These are phyloP conservation scores for Leishmania lainsoni DNA, from an alignment of 208 protist species.

Conservation along the genomic window DNA sequence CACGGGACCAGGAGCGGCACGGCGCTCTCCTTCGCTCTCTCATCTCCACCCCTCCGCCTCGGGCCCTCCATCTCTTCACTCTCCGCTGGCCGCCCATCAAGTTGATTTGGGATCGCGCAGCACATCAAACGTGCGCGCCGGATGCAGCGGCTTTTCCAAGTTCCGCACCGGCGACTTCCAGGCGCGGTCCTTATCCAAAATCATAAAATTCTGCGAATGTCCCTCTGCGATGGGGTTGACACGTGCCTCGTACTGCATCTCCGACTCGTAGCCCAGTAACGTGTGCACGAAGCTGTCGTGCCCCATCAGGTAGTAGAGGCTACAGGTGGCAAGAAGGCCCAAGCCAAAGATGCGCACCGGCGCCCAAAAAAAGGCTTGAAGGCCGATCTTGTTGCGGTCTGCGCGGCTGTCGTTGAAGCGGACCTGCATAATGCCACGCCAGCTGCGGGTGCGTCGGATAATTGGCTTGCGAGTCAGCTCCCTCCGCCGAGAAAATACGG, in stretches of 20 bases:
- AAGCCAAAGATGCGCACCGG: constrained; percentile 79
- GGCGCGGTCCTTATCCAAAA: constrained; percentile 60
- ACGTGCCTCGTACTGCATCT: constrained; percentile 88
- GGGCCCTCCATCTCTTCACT: not conserved
- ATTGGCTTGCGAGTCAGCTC: constrained; percentile 49
- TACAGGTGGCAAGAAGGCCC: constrained; percentile 40
- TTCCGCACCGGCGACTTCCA: constrained; percentile 81
- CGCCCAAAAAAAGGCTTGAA: constrained; percentile 75
- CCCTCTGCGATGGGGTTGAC: constrained; percentile 64
- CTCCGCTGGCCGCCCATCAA: constrained; percentile 8
- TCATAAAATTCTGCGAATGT: constrained; percentile 31
- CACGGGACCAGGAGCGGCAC: not conserved
- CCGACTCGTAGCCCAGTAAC: constrained; percentile 88
- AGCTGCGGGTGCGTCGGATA: constrained; percentile 87
- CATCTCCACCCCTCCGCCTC: not conserved
- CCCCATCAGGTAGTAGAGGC: constrained; percentile 72
- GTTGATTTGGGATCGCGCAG: constrained; percentile 71
- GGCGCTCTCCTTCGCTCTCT: not conserved
- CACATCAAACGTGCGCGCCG: constrained; percentile 76
- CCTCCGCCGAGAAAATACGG: constrained; percentile 23
- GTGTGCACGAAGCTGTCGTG: constrained; percentile 87
- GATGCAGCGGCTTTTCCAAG: constrained; percentile 75
- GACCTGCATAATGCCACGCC: constrained; percentile 91
- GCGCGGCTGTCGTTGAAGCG: constrained; percentile 82
- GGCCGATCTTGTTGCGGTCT: constrained; percentile 60